Percentiles rank a stretch among this genome's conserved stretches.
Conservation (phyloP, 140 eudicot species). For the Erigeron philadelphicus region DNA sequence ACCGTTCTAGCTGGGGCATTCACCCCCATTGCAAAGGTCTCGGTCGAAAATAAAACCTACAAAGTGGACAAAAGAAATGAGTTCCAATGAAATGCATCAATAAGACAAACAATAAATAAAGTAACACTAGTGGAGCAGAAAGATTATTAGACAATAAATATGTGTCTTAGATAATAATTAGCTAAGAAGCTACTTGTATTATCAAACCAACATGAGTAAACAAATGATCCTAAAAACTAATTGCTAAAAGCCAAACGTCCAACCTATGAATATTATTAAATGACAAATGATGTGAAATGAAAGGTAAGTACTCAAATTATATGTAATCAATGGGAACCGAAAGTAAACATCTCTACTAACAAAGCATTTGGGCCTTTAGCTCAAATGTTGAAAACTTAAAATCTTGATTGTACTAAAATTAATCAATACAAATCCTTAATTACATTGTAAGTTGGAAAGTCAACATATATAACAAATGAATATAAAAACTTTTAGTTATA, state of each 20-base stretch:
- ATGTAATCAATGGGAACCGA: not conserved
- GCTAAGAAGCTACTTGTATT: not conserved
- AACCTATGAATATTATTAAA: not conserved
- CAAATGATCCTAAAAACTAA: not conserved
- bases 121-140: not conserved
- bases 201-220: not conserved
- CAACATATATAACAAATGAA: no score
- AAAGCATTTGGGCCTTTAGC: not conserved
- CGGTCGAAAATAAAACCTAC: conserved; percentile 86
- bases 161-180: not conserved
- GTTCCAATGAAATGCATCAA: not conserved
- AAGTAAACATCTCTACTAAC: not conserved
- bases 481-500: no score
- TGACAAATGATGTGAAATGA: not conserved
- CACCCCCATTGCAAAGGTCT: conserved; percentile 99
- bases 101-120: not conserved
- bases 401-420: no score
- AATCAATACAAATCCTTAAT: no score
- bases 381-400: no score
- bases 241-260: not conserved
- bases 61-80: conserved; percentile 6
- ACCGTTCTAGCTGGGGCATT: conserved; percentile 99
- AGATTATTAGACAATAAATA: not conserved
- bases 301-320: not conserved
- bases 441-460: no score